A percentile compares a stretch with the other conserved stretches of the same genome.
These are phyloP conservation scores for Candolleomyces eurysporus DNA, from an alignment of 768 basidiomycete genomes.

Conservation along the genomic window DNA sequence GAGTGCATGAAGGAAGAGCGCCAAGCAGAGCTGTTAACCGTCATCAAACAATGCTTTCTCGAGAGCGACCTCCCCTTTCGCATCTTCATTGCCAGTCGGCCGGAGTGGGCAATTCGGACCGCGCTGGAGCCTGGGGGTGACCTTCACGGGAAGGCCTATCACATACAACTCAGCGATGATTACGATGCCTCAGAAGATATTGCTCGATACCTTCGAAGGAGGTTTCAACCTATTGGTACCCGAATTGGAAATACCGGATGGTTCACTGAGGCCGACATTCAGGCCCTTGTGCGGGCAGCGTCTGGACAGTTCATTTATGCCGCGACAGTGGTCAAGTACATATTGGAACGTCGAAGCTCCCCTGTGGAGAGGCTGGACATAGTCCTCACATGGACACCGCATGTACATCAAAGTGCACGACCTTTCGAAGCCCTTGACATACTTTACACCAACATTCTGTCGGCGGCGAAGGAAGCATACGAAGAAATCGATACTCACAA, in stretches of 20 bases:
- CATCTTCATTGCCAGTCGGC: slow-evolving; percentile 15
- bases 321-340: slow-evolving; percentile 10
- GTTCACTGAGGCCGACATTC: slow-evolving; percentile 8
- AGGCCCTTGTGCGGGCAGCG: slow-evolving; percentile 8
- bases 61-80: slow-evolving; percentile 4
- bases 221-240: slow-evolving; percentile 1
- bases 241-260: not conserved
- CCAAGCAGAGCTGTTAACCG: slow-evolving; percentile 10
- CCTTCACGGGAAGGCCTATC: not conserved
- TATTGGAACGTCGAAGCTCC: slow-evolving; percentile 11
- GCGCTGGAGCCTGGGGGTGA: not conserved
- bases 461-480: too few relatives aligned
- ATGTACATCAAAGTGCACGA: too few relatives aligned
- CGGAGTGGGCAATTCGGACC: slow-evolving; percentile 10
- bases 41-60: slow-evolving; percentile 6
- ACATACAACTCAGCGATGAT: slow-evolving; percentile 4
- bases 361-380: not conserved
- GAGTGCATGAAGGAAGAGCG: slow-evolving; percentile 10
- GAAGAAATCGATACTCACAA: too few relatives aligned
- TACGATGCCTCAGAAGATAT: slow-evolving; percentile 3
- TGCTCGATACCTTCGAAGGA: not conserved
- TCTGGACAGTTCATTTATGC: slow-evolving; percentile 16
- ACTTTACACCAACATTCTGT: too few relatives aligned
- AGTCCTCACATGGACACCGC: not conserved
- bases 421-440: too few relatives aligned